Evolutionary conservation across 2,329 filamentous ascomycete genomes (phyloP).

Genomic region (Neocucurbitaria cava): DNA sequence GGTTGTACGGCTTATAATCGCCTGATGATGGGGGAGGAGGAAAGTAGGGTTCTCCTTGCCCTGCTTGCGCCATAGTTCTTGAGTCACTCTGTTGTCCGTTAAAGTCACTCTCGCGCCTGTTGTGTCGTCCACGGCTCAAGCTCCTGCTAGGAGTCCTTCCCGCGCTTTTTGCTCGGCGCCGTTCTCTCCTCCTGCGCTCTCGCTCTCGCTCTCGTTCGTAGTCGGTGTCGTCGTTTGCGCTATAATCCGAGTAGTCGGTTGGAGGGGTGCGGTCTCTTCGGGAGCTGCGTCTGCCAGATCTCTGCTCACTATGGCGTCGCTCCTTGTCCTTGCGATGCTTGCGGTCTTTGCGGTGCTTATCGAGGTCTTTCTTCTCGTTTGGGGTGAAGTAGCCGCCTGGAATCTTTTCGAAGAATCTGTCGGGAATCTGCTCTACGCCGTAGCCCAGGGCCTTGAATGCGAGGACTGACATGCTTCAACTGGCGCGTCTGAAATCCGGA

Average conservation of each 20-base stretch:
- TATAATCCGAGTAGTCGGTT: constrained; percentile 39
- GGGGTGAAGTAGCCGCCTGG: constrained; percentile 49
- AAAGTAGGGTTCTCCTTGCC: constrained; percentile 38
- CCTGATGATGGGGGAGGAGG: constrained; percentile 39
- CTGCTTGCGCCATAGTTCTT: constrained; percentile 35
- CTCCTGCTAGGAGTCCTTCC: constrained; percentile 34
- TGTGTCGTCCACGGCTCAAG: constrained; percentile 37
- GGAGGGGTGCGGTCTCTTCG: constrained; percentile 35
- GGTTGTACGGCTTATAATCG: constrained; percentile 46
- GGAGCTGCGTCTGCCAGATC: constrained; percentile 25
- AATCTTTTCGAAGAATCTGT: constrained; percentile 47
- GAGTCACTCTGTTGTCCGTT: constrained; percentile 33
- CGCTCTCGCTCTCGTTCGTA: constrained; percentile 35
- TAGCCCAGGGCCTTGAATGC: constrained; percentile 49
- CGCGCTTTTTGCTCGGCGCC: constrained; percentile 36
- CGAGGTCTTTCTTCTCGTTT: constrained; percentile 34
- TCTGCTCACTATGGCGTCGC: constrained; percentile 21
- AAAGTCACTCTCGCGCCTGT: constrained; percentile 28
- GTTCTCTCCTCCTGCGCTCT: constrained; percentile 30
- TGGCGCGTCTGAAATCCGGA: constrained; percentile 32
- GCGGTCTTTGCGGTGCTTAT: constrained; percentile 22
- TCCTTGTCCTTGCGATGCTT: constrained; percentile 24
- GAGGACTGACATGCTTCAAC: constrained; percentile 43
- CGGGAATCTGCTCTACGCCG: constrained; percentile 49
- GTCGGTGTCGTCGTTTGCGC: constrained; percentile 39